These are phyloP conservation scores for Ogataea degrootiae DNA, from an alignment of 805 yeast genomes.

Conservation along the genomic window DNA sequence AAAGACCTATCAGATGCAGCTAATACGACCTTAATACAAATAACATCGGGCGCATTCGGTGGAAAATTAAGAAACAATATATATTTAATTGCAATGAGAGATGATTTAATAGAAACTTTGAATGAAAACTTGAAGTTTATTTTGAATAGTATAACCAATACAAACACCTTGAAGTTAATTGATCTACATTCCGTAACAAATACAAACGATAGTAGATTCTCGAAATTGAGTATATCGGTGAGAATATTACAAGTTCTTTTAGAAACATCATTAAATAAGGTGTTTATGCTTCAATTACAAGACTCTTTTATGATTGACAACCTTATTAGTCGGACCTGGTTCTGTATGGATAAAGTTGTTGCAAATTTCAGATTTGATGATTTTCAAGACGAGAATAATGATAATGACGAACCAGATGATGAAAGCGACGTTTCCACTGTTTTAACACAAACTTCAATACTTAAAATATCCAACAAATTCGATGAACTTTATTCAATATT, in stretches of 20 bases:
- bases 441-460: conserved; percentile 17
- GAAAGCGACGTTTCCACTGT: conserved; percentile 6
- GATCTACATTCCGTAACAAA: conserved; percentile 14
- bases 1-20: conserved; percentile 20
- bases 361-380: conserved; percentile 21
- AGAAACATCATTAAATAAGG: conserved; percentile 17
- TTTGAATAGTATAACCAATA: conserved; percentile 24
- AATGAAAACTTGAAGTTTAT: conserved; percentile 19
- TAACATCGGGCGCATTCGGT: conserved; percentile 16
- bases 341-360: conserved; percentile 28
- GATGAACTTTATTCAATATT: conserved; percentile 27
- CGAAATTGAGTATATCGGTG: conserved; percentile 24
- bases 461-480: conserved; percentile 13
- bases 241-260: conserved; percentile 23
- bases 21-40: conserved; percentile 18
- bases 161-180: conserved; percentile 9
- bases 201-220: conserved; percentile 17
- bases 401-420: conserved; percentile 6
- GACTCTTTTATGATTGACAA: conserved; percentile 20
- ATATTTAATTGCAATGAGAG: conserved; percentile 18
- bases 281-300: conserved; percentile 19
- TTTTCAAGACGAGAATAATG: conserved; percentile 7
- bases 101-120: conserved; percentile 17
- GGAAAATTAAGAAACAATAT: conserved; percentile 21
- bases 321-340: conserved; percentile 26